A percentile compares a stretch with the other conserved stretches of the same genome.
phyloP scores from a whole-genome alignment of 164 flowering plant species.

The Aristolochia contorta region DNA sequence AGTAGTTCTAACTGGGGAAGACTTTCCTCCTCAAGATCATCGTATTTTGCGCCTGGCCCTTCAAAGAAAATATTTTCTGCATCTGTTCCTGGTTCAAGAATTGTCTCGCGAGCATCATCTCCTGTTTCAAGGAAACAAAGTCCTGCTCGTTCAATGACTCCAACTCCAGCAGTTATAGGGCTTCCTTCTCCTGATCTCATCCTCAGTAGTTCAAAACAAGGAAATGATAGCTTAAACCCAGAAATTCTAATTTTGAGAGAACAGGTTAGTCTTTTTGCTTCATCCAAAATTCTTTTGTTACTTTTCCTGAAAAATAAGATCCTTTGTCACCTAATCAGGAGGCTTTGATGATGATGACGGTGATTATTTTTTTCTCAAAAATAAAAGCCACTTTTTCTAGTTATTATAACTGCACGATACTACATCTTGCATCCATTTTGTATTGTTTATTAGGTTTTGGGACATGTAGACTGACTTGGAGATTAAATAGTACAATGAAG shows the following conservation, averaged over 20 bases:
- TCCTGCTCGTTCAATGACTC: constrained; percentile 32
- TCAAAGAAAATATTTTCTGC: constrained; percentile 30
- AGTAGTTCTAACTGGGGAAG: constrained; percentile 28
- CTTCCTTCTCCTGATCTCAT: constrained; percentile 24
- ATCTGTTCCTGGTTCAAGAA: constrained; percentile 47
- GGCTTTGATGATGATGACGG: too few relatives aligned
- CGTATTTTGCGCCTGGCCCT: constrained; percentile 21
- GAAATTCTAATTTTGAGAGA: constrained; percentile 47
- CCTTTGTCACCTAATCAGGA: too few relatives aligned
- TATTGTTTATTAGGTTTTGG: too few relatives aligned
- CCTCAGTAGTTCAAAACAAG: constrained; percentile 28
- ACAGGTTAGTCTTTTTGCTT: constrained; percentile 37
- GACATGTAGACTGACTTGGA: too few relatives aligned
- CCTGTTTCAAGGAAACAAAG: constrained; percentile 41
- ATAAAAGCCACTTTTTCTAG: too few relatives aligned
- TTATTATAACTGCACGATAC: too few relatives aligned
- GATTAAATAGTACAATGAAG: too few relatives aligned
- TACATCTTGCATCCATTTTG: too few relatives aligned
- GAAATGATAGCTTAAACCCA: constrained; percentile 35
- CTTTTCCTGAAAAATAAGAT: too few relatives aligned
- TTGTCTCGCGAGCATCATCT: constrained; percentile 48
- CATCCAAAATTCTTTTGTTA: too few relatives aligned
- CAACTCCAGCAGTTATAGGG: constrained; percentile 14
- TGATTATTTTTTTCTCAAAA: too few relatives aligned
- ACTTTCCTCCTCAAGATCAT: constrained; percentile 21